Evolutionary conservation across 2,329 filamentous ascomycete species (phyloP).

Genomic region (Pseudocercospora eumusae): DNA sequence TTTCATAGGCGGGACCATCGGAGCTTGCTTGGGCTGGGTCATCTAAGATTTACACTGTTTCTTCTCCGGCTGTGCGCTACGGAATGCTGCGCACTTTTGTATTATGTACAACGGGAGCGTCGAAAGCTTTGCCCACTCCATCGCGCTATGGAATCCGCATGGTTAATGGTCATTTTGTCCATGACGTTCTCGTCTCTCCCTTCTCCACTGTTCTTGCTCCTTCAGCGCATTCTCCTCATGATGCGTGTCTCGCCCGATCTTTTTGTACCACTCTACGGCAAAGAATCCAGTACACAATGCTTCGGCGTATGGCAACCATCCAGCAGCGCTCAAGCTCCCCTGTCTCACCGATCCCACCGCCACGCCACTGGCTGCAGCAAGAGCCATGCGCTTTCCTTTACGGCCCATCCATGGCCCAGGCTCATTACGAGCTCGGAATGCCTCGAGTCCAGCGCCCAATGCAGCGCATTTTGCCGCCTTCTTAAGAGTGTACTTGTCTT

Average conservation of each 20-base stretch:
- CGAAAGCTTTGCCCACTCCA: too few species aligned
- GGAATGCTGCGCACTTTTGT: too few species aligned
- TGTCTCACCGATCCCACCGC: conserved; percentile 12
- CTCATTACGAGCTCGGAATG: conserved; percentile 10
- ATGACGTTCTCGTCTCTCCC: too few species aligned
- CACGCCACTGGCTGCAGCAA: conserved; percentile 14
- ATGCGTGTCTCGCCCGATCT: conserved; percentile 13
- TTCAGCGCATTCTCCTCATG: conserved; percentile 12
- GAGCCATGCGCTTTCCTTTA: conserved; percentile 13
- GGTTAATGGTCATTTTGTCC: too few species aligned
- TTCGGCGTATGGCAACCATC: conserved; percentile 15
- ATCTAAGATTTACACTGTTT: too few species aligned
- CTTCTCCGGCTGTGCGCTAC: too few species aligned
- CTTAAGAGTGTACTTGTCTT: conserved; percentile 13
- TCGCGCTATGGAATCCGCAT: too few species aligned
- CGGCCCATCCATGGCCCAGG: conserved; percentile 15
- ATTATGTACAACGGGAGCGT: too few species aligned
- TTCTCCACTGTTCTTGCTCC: conserved; percentile 13
- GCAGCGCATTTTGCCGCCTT: conserved; percentile 14
- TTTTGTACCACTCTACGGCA: conserved; percentile 16
- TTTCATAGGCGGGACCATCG: too few species aligned
- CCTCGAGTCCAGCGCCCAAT: conserved; percentile 13
- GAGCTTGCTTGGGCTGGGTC: too few species aligned
- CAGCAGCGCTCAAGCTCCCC: conserved; percentile 2
- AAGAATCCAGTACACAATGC: conserved; percentile 17